Evolutionary conservation across 2,329 filamentous ascomycete genomes (phyloP).

Genomic region (Zymoseptoria passerinii): DNA sequence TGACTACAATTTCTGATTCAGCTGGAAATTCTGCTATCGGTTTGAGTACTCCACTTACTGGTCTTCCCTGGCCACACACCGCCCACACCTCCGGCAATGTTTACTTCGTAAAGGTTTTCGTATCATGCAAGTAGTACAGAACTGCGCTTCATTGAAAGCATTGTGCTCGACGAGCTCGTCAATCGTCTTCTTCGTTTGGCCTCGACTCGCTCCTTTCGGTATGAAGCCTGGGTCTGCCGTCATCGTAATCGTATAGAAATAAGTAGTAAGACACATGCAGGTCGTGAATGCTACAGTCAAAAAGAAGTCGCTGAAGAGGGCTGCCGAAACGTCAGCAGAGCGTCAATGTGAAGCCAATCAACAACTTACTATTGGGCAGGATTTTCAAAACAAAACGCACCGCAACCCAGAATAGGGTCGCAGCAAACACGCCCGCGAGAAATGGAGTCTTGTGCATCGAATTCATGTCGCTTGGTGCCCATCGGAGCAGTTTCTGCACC

Average conservation of each 20-base stretch:
- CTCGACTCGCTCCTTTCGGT: slow-evolving; percentile 80
- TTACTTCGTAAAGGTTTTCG: slow-evolving; percentile 87
- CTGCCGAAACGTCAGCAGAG: slow-evolving; percentile 36
- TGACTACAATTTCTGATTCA: slow-evolving; percentile 50
- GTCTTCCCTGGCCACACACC: slow-evolving; percentile 92
- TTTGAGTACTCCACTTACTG: slow-evolving; percentile 55
- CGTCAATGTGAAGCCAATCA: neutral
- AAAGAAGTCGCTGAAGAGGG: slow-evolving; percentile 58
- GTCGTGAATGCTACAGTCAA: slow-evolving; percentile 67
- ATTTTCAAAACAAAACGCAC: slow-evolving; percentile 67
- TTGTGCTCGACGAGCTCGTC: slow-evolving; percentile 75
- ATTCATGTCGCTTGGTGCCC: slow-evolving; percentile 80
- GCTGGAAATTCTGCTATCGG: neutral
- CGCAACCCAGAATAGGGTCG: slow-evolving; percentile 71
- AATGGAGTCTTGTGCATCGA: slow-evolving; percentile 88
- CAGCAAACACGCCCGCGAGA: slow-evolving; percentile 87
- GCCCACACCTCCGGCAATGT: slow-evolving; percentile 83
- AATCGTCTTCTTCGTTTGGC: slow-evolving; percentile 81
- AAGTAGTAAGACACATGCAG: slow-evolving; percentile 59
- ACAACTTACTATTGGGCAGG: slow-evolving; percentile 52
- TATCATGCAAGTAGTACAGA: slow-evolving; percentile 92
- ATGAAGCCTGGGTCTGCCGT: slow-evolving; percentile 84
- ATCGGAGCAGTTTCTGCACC: slow-evolving; percentile 68
- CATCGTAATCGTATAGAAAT: slow-evolving; percentile 86
- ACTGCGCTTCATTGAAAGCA: slow-evolving; percentile 91